Evolutionary conservation across 495 filamentous ascomycete genomes (phyloP).

Genomic region (Talaromyces wortmannii): DNA sequence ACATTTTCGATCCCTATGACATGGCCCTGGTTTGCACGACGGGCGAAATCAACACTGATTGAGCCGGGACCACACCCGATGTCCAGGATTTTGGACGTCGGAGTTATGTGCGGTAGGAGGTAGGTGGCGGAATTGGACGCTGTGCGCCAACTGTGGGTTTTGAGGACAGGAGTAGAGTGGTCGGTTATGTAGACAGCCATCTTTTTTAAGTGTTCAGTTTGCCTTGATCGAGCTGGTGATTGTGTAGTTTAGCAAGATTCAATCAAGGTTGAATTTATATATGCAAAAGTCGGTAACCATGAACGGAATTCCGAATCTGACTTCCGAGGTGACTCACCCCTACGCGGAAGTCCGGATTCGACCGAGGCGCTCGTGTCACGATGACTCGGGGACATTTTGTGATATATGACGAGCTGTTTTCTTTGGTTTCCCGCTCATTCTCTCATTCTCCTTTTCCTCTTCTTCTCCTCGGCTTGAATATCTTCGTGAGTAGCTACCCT

Average conservation of each 20-base stretch:
- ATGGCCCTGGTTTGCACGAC: conserved; percentile 33
- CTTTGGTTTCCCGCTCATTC: no score
- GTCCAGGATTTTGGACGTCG: conserved; percentile 43
- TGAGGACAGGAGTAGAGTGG: conserved; percentile 41
- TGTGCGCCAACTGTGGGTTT: conserved; percentile 45
- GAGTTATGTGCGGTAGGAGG: conserved; percentile 40
- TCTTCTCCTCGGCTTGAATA: no score
- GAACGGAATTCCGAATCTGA: neutral
- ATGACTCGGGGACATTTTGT: neutral
- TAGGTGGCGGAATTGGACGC: conserved; percentile 42
- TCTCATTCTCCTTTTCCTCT: no score
- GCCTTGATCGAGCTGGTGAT: neutral
- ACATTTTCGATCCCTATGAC: conserved; percentile 41
- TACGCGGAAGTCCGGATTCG: no score
- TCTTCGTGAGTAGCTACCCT: no score
- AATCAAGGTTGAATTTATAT: neutral
- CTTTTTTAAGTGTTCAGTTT: neutral
- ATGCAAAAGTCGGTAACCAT: neutral
- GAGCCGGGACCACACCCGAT: conserved; percentile 54
- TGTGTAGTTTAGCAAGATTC: neutral
- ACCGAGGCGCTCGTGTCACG: neutral
- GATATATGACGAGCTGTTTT: no score
- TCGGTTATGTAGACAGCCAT: conserved; percentile 37
- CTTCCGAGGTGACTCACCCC: neutral
- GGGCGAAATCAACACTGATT: conserved; percentile 49